Evolutionary conservation across 192 early-diverging fungal species (phyloP).

Genomic region (Diversispora eburnea): DNA sequence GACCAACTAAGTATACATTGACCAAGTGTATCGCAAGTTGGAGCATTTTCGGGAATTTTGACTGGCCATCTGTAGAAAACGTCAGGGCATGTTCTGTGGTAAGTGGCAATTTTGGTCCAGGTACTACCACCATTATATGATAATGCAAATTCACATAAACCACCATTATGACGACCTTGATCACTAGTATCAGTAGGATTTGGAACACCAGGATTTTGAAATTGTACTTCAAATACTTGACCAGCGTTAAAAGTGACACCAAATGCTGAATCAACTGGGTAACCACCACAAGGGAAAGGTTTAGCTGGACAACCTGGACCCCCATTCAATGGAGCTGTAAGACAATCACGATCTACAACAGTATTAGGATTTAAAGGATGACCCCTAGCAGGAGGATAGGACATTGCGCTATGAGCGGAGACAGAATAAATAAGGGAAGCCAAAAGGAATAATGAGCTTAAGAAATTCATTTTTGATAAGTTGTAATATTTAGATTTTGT

Average conservation of each 20-base stretch:
- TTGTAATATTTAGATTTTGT: too few relatives aligned
- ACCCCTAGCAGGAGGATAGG: slow-evolving; percentile 34
- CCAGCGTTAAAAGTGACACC: slow-evolving; percentile 50
- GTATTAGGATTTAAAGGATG: slow-evolving; percentile 32
- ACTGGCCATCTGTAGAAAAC: slow-evolving; percentile 42
- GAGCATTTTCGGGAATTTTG: slow-evolving; percentile 39
- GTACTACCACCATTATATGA: slow-evolving; percentile 60
- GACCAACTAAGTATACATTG: slow-evolving; percentile 52
- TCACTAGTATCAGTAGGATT: slow-evolving; percentile 23
- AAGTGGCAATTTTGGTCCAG: slow-evolving; percentile 45
- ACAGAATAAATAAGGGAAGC: slow-evolving; percentile 24
- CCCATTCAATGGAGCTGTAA: slow-evolving; percentile 19
- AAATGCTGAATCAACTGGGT: slow-evolving; percentile 29
- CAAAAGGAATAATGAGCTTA: not conserved
- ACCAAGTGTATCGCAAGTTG: slow-evolving; percentile 33
- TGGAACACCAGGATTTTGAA: slow-evolving; percentile 34
- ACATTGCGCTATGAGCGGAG: slow-evolving; percentile 38
- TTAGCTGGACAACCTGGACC: slow-evolving; percentile 13
- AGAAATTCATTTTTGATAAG: slow-evolving; percentile 11
- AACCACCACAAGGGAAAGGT: slow-evolving; percentile 40
- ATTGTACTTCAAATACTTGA: slow-evolving; percentile 42
- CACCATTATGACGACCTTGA: slow-evolving; percentile 58
- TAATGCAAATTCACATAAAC: slow-evolving; percentile 67
- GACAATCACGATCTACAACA: not conserved
- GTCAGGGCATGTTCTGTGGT: slow-evolving; percentile 43